Percentiles rank a stretch among this genome's conserved stretches.
Conservation (phyloP, 768 basidiomycete genomes). For the Sarcomyxa edulis region DNA sequence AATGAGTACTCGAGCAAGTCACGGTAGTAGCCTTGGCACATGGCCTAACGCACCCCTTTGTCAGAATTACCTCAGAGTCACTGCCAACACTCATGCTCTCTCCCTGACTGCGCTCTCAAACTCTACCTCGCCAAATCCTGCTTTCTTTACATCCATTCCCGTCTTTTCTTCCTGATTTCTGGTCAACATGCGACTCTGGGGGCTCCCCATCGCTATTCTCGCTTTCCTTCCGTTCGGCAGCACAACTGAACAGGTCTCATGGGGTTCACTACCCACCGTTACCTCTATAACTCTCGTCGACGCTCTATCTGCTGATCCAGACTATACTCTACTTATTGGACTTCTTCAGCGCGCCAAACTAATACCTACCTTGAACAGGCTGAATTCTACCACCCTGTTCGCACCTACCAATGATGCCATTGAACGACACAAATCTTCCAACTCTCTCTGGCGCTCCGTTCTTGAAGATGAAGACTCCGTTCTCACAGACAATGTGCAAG, state of each 20-base stretch:
- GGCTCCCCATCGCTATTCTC: slow-evolving; percentile 7
- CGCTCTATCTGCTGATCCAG: slow-evolving; percentile 64
- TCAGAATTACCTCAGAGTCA: too few species aligned
- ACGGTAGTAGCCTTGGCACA: too few species aligned
- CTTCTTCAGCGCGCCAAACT: slow-evolving; percentile 83
- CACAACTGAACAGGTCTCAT: slow-evolving; percentile 26
- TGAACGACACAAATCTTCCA: slow-evolving; percentile 33
- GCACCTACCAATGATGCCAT: slow-evolving; percentile 96
- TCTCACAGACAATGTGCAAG: slow-evolving; percentile 75
- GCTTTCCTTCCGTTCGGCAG: slow-evolving; percentile 23
- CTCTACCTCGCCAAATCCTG: too few species aligned
- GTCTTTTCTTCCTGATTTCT: neutral
- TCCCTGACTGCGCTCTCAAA: too few species aligned
- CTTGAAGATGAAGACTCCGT: slow-evolving; percentile 31
- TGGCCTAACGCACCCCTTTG: too few species aligned
- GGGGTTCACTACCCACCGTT: slow-evolving; percentile 12
- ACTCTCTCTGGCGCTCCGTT: slow-evolving; percentile 31
- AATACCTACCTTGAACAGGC: slow-evolving; percentile 85
- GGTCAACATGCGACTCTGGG: slow-evolving; percentile 4
- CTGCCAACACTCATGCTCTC: too few species aligned
- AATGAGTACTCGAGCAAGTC: too few species aligned
- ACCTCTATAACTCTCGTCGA: slow-evolving; percentile 68
- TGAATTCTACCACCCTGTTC: slow-evolving; percentile 82
- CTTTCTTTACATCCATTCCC: neutral
- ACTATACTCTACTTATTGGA: slow-evolving; percentile 69